These are phyloP conservation scores for Rhizophagus clarus DNA, from an alignment of 192 early-diverging fungal species.

Conservation along the genomic window DNA sequence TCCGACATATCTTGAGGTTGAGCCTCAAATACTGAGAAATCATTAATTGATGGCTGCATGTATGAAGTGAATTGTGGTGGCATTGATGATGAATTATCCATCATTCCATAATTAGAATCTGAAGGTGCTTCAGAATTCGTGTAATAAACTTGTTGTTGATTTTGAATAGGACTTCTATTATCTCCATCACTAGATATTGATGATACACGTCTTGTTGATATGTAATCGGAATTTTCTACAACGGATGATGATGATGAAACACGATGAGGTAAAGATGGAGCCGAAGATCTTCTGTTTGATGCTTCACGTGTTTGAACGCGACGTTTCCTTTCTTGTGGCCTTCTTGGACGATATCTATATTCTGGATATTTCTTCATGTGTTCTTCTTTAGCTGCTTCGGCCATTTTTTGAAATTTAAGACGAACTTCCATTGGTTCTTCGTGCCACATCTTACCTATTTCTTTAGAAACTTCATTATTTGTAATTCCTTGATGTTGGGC, in stretches of 20 bases:
- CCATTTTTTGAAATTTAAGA: conserved; percentile 28
- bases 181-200: background rate
- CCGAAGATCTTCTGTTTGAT: background rate
- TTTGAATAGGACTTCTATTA: background rate
- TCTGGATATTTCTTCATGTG: conserved; percentile 36
- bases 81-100: background rate
- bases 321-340: conserved; percentile 17
- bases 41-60: background rate
- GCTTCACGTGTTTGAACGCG: background rate
- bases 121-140: background rate
- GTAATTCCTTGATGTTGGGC: conserved; percentile 25
- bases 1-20: background rate
- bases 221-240: background rate
- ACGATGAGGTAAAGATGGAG: background rate
- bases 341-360: conserved; percentile 24
- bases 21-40: background rate
- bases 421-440: conserved; percentile 27
- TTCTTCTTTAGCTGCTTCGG: conserved; percentile 30
- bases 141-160: background rate
- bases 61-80: background rate
- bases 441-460: conserved; percentile 37
- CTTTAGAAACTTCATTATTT: conserved; percentile 34
- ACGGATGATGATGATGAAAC: background rate
- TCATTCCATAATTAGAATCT: background rate
- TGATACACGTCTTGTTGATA: background rate